Percentiles rank a stretch among this genome's conserved stretches.
Conservation (phyloP, 1,139 yeast genomes). For the Nadsonia commutata region DNA sequence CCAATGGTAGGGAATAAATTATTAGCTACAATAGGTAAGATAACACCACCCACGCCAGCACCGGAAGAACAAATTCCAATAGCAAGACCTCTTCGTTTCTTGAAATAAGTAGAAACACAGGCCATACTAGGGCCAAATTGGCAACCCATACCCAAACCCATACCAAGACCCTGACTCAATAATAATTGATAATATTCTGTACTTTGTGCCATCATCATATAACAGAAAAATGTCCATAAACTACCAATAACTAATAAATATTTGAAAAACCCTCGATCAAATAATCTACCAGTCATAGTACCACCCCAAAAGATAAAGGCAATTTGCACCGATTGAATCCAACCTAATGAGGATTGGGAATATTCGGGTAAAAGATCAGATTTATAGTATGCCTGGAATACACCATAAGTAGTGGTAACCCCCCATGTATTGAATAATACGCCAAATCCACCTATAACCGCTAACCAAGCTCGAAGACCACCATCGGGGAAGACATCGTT, state of each 20-base stretch:
- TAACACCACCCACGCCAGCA: conserved; percentile 31
- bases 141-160: conserved; percentile 39
- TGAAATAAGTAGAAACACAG: conserved; percentile 34
- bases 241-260: conserved; percentile 31
- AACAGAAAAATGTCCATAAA: conserved; percentile 29
- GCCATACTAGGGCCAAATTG: conserved; percentile 15
- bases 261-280: conserved; percentile 30
- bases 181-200: conserved; percentile 38
- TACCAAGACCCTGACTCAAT: conserved; percentile 39
- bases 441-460: conserved; percentile 26
- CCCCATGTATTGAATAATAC: conserved; percentile 45
- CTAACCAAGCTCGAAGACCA: conserved; percentile 20
- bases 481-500: conserved; percentile 17
- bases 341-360: conserved; percentile 35
- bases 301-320: conserved; percentile 40
- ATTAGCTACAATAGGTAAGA: conserved; percentile 20
- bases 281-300: conserved; percentile 46
- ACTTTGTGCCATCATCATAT: conserved; percentile 39
- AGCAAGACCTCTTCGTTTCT: conserved; percentile 38
- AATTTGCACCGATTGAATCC: conserved; percentile 46
- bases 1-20: conserved; percentile 19
- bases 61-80: conserved; percentile 44
- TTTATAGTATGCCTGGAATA: conserved; percentile 43
- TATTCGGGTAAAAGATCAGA: conserved; percentile 29
- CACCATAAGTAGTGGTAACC: conserved; percentile 44